Percentiles rank a stretch among this genome's conserved stretches.
phyloP scores from a whole-genome alignment of 441 rosid species.

The Corymbia citriodora region DNA sequence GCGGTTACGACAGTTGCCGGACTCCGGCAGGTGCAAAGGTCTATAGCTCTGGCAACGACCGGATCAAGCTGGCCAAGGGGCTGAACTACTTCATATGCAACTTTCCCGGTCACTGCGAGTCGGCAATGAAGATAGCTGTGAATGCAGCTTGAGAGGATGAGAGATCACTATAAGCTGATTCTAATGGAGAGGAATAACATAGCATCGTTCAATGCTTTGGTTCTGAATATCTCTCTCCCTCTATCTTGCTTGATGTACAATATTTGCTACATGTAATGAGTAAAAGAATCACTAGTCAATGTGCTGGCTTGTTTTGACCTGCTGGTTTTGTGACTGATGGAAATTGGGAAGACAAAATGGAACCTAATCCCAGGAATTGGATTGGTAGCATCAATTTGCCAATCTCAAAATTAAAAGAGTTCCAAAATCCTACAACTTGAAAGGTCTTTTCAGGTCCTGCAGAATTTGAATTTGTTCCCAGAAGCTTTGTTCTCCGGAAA shows the following conservation, averaged over 20 bases:
- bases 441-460: not conserved
- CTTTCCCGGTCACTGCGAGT: constrained; percentile 32
- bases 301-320: not conserved
- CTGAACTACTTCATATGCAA: constrained; percentile 38
- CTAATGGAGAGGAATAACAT: not conserved
- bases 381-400: not conserved
- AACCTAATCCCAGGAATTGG: not conserved
- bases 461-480: not conserved
- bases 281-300: not conserved
- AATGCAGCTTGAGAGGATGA: constrained; percentile 13
- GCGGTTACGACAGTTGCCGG: constrained; percentile 23
- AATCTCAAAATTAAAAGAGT: not conserved
- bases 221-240: not conserved
- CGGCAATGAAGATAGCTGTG: constrained; percentile 46
- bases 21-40: constrained; percentile 26
- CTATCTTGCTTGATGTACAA: not conserved
- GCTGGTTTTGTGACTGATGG: not conserved
- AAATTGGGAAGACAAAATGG: not conserved
- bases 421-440: not conserved
- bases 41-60: constrained; percentile 37
- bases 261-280: not conserved
- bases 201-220: not conserved
- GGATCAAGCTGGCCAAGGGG: constrained; percentile 32
- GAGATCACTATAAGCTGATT: not conserved
- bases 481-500: not conserved